Evolutionary conservation across 208 protist genomes (phyloP).

Genomic region (Angomonas deanei): DNA sequence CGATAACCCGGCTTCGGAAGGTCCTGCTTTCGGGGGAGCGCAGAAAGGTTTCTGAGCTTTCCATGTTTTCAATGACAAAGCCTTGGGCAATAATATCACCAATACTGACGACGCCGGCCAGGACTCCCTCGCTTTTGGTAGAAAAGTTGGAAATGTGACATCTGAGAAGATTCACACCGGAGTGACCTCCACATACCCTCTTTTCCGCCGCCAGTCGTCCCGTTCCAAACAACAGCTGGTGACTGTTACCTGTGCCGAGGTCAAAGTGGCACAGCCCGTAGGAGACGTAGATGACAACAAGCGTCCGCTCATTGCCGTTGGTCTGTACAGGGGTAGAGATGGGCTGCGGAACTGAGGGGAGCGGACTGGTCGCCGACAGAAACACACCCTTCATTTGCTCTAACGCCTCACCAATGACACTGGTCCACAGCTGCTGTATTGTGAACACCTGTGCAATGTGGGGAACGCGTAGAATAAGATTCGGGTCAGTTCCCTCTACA

Average conservation of each 20-base stretch:
- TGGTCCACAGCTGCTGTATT: slow-evolving; percentile 60
- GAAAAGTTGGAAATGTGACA: slow-evolving; percentile 26
- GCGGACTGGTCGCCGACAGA: too few relatives aligned
- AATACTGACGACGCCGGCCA: slow-evolving; percentile 62
- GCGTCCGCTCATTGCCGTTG: slow-evolving; percentile 5
- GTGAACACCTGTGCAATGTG: slow-evolving; percentile 71
- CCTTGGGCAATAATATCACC: slow-evolving; percentile 31
- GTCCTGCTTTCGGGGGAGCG: slow-evolving; percentile 61
- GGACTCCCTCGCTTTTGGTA: slow-evolving; percentile 71
- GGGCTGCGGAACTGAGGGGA: neutral
- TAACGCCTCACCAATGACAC: slow-evolving; percentile 11
- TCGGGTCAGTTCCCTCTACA: slow-evolving; percentile 41
- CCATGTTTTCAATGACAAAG: slow-evolving; percentile 58
- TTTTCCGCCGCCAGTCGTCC: slow-evolving; percentile 29
- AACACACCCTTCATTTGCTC: neutral
- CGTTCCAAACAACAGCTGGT: slow-evolving; percentile 46
- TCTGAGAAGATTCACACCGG: slow-evolving; percentile 21
- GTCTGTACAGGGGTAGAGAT: neutral
- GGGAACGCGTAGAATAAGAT: slow-evolving; percentile 56
- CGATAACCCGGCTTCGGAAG: slow-evolving; percentile 41
- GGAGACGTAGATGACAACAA: slow-evolving; percentile 36
- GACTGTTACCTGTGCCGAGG: slow-evolving; percentile 67
- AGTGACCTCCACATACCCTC: slow-evolving; percentile 10
- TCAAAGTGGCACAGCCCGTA: slow-evolving; percentile 50
- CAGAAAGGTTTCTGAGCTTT: slow-evolving; percentile 21